Percentiles rank a stretch among this genome's conserved stretches.
Conservation (phyloP, 2,329 filamentous ascomycete species). For the Plectosphaerella plurivora region DNA sequence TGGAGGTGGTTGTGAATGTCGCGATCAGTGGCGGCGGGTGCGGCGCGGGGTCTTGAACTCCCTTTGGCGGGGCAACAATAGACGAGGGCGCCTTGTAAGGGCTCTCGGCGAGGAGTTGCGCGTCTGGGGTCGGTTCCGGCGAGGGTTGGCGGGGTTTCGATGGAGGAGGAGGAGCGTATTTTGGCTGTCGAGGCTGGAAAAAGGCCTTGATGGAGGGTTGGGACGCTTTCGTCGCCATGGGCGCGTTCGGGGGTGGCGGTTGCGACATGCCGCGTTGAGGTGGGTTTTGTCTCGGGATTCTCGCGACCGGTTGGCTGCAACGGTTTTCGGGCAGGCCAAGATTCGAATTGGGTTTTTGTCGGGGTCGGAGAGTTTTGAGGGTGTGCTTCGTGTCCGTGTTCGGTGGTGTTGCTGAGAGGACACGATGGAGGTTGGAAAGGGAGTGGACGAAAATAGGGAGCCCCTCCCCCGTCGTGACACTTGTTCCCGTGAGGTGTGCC, state of each 20-base stretch:
- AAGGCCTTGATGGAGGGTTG: constrained; percentile 61
- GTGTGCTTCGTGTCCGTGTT: too few species aligned
- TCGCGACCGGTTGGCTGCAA: too few species aligned
- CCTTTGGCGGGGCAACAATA: constrained; percentile 11
- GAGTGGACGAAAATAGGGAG: too few species aligned
- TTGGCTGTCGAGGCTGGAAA: constrained; percentile 46
- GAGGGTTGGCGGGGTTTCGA: constrained; percentile 15
- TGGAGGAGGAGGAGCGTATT: constrained; percentile 36
- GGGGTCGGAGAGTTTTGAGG: too few species aligned
- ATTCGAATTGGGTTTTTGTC: too few species aligned
- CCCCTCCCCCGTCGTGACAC: too few species aligned
- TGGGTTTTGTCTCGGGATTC: neutral
- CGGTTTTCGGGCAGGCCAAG: too few species aligned
- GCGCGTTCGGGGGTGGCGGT: constrained; percentile 17
- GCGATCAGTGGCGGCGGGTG: neutral
- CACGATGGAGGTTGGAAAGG: too few species aligned
- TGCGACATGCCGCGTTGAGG: constrained; percentile 29
- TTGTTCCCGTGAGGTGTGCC: too few species aligned
- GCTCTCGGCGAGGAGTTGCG: constrained; percentile 12
- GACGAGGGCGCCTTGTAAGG: constrained; percentile 8
- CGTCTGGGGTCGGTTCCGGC: constrained; percentile 30
- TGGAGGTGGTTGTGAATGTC: constrained; percentile 5
- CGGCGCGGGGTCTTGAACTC: constrained; percentile 2
- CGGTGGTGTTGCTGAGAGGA: too few species aligned
- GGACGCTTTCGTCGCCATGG: constrained; percentile 25